Conservation (phyloP, 2,329 filamentous ascomycete species). For the Stemphylium lycopersici region DNA sequence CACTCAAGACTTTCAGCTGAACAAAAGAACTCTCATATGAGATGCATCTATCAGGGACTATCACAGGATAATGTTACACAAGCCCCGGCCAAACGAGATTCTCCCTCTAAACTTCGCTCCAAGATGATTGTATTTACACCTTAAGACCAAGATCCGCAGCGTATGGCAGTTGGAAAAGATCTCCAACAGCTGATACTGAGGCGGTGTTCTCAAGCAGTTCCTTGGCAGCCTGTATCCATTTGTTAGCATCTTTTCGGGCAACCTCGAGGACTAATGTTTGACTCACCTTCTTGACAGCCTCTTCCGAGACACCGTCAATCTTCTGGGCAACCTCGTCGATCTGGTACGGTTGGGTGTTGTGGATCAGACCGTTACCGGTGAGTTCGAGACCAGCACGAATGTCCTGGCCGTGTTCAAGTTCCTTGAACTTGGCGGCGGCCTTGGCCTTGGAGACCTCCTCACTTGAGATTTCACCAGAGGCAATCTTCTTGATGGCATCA, state of each 20-base stretch:
- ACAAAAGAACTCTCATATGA: conserved; percentile 45
- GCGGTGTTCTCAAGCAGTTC: conserved; percentile 86
- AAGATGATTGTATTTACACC: conserved; percentile 70
- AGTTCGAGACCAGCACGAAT: conserved; percentile 78
- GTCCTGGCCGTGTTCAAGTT: conserved; percentile 80
- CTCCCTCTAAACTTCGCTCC: conserved; percentile 34
- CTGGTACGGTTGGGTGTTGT: conserved; percentile 82
- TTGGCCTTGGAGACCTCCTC: conserved; percentile 92
- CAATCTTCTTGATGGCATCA: conserved; percentile 81
- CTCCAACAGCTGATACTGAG: conserved; percentile 86
- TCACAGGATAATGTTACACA: conserved; percentile 52
- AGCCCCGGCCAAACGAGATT: conserved; percentile 41
- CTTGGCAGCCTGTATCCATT: conserved; percentile 75
- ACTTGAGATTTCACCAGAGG: conserved; percentile 74
- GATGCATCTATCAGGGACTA: conserved; percentile 49
- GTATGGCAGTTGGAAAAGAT: conserved; percentile 88
- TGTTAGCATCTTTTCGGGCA: not conserved
- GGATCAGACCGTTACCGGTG: conserved; percentile 83
- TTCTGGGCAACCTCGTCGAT: conserved; percentile 78
- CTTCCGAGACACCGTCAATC: conserved; percentile 79
- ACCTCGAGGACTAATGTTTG: conserved; percentile 60
- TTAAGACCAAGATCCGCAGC: conserved; percentile 93
- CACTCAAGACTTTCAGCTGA: conserved; percentile 5
- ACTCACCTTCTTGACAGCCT: conserved; percentile 70
- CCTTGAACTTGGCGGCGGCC: conserved; percentile 90